Evolutionary conservation across 768 basidiomycete species (phyloP), one percentile per base, ranked within the genome.

Genomic region (Boletus sp.): DNA sequence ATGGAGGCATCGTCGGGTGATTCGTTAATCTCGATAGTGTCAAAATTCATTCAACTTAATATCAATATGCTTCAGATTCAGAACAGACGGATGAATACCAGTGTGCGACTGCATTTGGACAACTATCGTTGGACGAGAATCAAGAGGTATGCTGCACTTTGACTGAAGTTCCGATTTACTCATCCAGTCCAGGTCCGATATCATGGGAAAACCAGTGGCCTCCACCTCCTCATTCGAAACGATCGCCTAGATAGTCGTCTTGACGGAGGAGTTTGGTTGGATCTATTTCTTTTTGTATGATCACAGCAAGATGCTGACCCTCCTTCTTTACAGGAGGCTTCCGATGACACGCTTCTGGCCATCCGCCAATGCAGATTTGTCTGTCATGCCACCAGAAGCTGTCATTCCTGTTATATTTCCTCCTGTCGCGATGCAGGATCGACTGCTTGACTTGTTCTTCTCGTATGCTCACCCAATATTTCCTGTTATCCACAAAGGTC

Each of bases 381-480:
- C 70, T 14, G 65, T 72, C 39, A 71, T 76, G 20, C 74, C 77
- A 12, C 71, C 75, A 18, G 82, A 82, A 45, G 75, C 79, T 41
- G 74, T 72, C 40, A 59, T 80, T 42, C 68, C 77, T 39, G 75
- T 82, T 35, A 73, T 72, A 14, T 71, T 94, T 40, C 92, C 92
- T 15, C 77, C 86, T 29, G 64, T 76, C 20, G 77, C 79, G 17
- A 73, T 83, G 35, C 91, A 92, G 69, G 83, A 89, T 55, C 80
- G 78, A 39, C 77, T 94, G 5, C 69, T 94, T 49, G 80, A 83
- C 33, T 74, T 92, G 8, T 95, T 91, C 70, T 94, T 94, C 72
- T 83, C 82, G 11, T 89, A 92, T 64, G 85, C 89, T 32, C 92
- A 95, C 62, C 92, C 93, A 7, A 78, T 85, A 51, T 89, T 90